Base-by-base conservation (phyloP, 192 early-diverging fungal genomes). In the Podila epicladia region DNA sequence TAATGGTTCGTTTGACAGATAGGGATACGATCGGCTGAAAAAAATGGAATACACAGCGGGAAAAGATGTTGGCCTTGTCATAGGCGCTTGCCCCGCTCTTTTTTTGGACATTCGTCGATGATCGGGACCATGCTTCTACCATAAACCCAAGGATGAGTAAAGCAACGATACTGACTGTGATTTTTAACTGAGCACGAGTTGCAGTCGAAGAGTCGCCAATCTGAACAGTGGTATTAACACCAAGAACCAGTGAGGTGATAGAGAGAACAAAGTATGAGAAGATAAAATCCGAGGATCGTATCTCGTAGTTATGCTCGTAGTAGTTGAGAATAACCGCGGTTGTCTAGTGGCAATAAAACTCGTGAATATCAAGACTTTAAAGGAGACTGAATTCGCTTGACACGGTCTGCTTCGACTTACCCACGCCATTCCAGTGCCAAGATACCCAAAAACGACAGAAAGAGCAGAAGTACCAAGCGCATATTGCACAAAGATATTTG, bases 1-100 rank as follows among this genome's bases (percentile, higher is more conserved):
- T 45, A 22, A 78, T 51, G 2, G 69, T 71, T 35, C 69, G 38
- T 26, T 53, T 65, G 60, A 49, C n/a, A 2, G 69, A 63, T 0
- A 78, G 59, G 0, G 75, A 67, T 12, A 78, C 32, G 28, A 78
- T 62, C 8, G 68, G 69, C 37, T 78, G 75, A 33, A 78, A 45
- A 45, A 67, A 78, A 4, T 63, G 50, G 22, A 78, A 65, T 7
- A 64, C 57, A 7, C 64, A 55, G 0, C 69, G 75, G 1, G 69
- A 71, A 62, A 71, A 31, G 19, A 71, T 32, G 20, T 66, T 71
- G 41, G 75, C 68, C 17, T 78, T 78, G 41, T 78, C 75, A 6
- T 71, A 78, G 20, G 69, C 50, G 38, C 75, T 67, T 3, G 69
- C 75, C 0, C 22, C 51, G 24, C 69, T 71, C 1, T 19, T 41